Evolutionary conservation across 1,139 yeast genomes (phyloP), one percentile per base, ranked within the genome.

Genomic region (Magnusiomyces tetraspermus): DNA sequence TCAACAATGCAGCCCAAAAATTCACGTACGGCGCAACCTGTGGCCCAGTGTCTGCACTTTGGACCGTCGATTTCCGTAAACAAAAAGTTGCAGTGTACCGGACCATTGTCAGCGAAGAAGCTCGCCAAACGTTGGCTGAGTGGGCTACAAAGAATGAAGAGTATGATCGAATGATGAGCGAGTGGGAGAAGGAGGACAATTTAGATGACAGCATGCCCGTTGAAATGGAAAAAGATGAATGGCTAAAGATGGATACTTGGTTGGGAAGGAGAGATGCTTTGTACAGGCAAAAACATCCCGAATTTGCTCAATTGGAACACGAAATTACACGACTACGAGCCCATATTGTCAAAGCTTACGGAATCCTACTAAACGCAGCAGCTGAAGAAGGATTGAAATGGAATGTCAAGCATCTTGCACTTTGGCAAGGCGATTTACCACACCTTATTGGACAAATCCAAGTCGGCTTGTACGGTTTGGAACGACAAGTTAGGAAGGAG

Each of bases 21-120:
- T 59, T 40, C 10, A 51, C 44, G 22, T 72, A 68, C 57, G 77
- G 77, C 28, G 71, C 68, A 17, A 56, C 60, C 37, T 54, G 56
- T 21, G 63, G 63, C 36, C 63, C 65, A 46, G 64, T 66, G 23
- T 74, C 73, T 62, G 63, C 76, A 17, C 63, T 76, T 31, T 76
- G 80, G 80, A 69, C 70, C 43, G 78, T 74, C 53, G 74, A 72
- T 50, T 75, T 74, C 70, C 70, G 68, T 52, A 68, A 60, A n/a
- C 60, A 67, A 37, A 62, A 66, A 23, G 60, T 76, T 48, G 61
- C 69, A 11, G 58, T 74, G 13, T 44, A 72, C 50, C 57, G 68
- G 21, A 50, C 63, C 22, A 57, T 58, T 43, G 55, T 57, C 2
- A 60, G 55, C 43, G 44, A 17, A 47, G 21, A 23, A 13, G 5